phyloP scores from a whole-genome alignment of 768 basidiomycete genomes.

The Mycena rebaudengoi region DNA sequence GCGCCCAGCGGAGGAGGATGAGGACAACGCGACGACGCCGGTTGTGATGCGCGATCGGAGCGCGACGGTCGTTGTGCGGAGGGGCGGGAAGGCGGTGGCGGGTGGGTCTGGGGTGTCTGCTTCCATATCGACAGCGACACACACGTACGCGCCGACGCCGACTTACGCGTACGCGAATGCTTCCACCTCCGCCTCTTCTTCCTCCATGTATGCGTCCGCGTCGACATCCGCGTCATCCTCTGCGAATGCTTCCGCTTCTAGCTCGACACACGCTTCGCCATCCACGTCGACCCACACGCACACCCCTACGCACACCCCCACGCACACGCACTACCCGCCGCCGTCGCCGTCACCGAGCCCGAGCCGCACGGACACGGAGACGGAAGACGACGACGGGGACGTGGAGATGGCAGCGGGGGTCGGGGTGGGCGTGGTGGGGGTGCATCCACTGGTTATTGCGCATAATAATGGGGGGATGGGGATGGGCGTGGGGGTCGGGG shows the following conservation, averaged over 20 bases:
- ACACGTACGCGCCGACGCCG: constrained; percentile 9
- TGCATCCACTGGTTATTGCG: too few species aligned
- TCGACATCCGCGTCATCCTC: constrained; percentile 9
- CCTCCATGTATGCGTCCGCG: background rate
- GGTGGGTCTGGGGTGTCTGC: too few species aligned
- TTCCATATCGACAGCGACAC: too few species aligned
- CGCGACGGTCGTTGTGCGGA: constrained; percentile 25
- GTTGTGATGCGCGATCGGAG: constrained; percentile 26
- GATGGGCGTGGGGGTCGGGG: too few species aligned
- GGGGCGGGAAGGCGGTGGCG: constrained; percentile 5
- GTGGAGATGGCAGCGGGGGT: constrained; percentile 46
- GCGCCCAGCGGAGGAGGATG: background rate
- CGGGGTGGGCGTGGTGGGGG: too few species aligned
- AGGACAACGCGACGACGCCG: constrained; percentile 19
- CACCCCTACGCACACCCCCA: background rate
- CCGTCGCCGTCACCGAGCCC: constrained; percentile 23
- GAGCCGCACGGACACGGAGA: constrained; percentile 76
- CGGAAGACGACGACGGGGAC: constrained; percentile 77
- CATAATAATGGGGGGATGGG: too few species aligned
- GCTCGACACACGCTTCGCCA: too few species aligned
- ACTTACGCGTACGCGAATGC: background rate
- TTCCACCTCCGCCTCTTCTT: background rate
- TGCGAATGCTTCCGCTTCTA: background rate
- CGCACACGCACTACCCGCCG: constrained; percentile 9
- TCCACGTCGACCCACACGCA: background rate